Percentiles rank a stretch among this genome's conserved stretches.
Conservation (phyloP, 225 moss, liverwort and hornwort species). For the Asterella californica region DNA sequence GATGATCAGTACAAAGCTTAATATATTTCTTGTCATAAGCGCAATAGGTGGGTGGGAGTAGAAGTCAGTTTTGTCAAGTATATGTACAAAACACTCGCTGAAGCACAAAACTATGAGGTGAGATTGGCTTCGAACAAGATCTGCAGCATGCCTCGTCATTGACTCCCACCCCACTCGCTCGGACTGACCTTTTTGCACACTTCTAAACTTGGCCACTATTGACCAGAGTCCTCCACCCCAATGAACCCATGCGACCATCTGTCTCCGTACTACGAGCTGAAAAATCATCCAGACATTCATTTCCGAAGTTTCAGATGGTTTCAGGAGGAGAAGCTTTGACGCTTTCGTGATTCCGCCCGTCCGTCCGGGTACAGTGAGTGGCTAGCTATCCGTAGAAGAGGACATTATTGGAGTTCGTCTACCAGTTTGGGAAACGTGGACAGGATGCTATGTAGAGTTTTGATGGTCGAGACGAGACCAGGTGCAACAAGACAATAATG, state of each 20-base stretch:
- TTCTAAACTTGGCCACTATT: not conserved
- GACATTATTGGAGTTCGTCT: slow-evolving; percentile 6
- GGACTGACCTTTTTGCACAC: not conserved
- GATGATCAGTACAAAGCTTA: not conserved
- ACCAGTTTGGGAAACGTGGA: slow-evolving; percentile 12
- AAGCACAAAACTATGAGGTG: not conserved
- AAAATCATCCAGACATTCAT: not conserved
- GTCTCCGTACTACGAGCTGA: not conserved
- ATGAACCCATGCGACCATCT: no score
- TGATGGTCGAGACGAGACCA: not conserved
- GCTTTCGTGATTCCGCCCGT: not conserved
- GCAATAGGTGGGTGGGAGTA: not conserved
- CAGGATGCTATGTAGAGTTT: not conserved
- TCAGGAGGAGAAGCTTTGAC: not conserved
- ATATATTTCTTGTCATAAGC: not conserved
- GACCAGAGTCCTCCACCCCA: not conserved
- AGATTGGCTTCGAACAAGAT: not conserved
- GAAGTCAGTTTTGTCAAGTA: not conserved
- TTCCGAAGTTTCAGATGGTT: not conserved
- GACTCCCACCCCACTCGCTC: not conserved
- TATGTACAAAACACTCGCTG: not conserved
- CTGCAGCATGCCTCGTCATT: not conserved
- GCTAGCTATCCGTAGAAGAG: not conserved
- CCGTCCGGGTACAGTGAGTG: no score
- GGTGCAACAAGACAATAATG: not conserved